phyloP scores from a whole-genome alignment of 108 stramenopile species.

The Skeletonema menzelii region DNA sequence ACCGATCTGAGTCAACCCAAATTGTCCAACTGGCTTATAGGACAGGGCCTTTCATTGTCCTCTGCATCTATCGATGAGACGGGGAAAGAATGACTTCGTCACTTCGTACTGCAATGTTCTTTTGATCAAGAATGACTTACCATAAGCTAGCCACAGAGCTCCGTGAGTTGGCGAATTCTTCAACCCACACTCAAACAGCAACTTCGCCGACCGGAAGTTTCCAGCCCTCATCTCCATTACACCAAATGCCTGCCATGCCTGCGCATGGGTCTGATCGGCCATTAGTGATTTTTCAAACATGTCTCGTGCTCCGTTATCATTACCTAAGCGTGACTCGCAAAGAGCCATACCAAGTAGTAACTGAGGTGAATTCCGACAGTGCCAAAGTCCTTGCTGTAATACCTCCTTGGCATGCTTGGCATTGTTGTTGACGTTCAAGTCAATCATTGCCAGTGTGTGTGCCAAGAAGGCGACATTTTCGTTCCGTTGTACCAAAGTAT shows the following conservation, averaged over 20 bases:
- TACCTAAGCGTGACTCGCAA: conserved; percentile 76
- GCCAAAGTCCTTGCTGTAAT: conserved; percentile 64
- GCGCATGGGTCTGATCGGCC: conserved; percentile 68
- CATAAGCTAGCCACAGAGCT: conserved; percentile 84
- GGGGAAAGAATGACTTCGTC: conserved; percentile 91
- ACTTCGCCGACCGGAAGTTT: conserved; percentile 63
- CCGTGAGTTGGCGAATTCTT: conserved; percentile 71
- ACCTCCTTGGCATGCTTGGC: conserved; percentile 52
- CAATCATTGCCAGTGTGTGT: conserved; percentile 86
- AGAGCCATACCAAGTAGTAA: conserved; percentile 78
- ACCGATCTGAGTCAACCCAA: conserved; percentile 89
- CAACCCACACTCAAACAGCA: conserved; percentile 77
- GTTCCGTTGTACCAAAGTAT: conserved; percentile 18
- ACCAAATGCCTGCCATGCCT: conserved; percentile 92
- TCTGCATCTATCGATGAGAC: conserved; percentile 91
- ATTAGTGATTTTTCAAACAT: conserved; percentile 68
- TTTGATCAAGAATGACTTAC: conserved; percentile 16
- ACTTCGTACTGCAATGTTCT: conserved; percentile 43
- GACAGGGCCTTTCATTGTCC: conserved; percentile 80
- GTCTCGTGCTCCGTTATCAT: conserved; percentile 59
- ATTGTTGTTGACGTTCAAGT: conserved; percentile 69
- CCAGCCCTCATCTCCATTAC: conserved; percentile 86
- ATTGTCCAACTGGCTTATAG: conserved; percentile 88
- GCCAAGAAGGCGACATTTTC: conserved; percentile 72
- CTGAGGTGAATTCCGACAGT: conserved; percentile 69